Base-by-base conservation (phyloP, 1,284 basidiomycete species). In the Termitomyces sp. region DNA sequence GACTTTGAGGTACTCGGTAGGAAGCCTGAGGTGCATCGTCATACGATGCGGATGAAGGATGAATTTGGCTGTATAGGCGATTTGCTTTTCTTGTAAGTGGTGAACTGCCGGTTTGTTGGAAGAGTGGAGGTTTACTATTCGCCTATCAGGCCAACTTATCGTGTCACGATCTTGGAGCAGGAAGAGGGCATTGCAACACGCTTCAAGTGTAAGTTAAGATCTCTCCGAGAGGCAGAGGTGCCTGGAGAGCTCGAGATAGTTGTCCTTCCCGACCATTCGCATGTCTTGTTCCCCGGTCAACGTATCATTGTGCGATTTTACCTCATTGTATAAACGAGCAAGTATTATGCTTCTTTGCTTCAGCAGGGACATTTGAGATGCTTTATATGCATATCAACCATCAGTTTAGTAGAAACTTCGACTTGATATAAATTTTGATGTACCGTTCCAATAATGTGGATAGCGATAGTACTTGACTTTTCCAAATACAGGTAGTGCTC, bases 171-270 rank as follows among this genome's bases (percentile, higher is more conserved):
- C n/a, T 59, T 43, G 36, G 21, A 50, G 50, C 36, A 61, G 44
- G 50, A 59, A 53, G 52, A 61, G 21, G 61, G 46, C 8, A 60
- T 65, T 40, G 52, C 56, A 26, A 60, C 52, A 15, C 57, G 55
- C 21, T 61, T 61, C 52, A 39, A 55, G 15, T 59, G 58, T 47
- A 24, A 21, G 24, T 19, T 40, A 33, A 34, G 26, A 43, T 38
- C 33, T 26, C 31, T 46, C 8, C 34, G 39, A 50, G 24, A 52
- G 3, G 73, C 72, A 61, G 59, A 57, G 17, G 75, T 81, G 70
- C 65, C 68, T 24, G 80, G 79, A 15, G 78, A 83, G 62, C 62
- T 83, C 42, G 79, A 81, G 60, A 68, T 81, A 24, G 70, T 70
- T 13, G 68, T 81, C 28, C 62, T 81, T 12, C 75, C 77, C 12